Conservation (phyloP, 768 basidiomycete genomes). For the Serendipita sp. region DNA sequence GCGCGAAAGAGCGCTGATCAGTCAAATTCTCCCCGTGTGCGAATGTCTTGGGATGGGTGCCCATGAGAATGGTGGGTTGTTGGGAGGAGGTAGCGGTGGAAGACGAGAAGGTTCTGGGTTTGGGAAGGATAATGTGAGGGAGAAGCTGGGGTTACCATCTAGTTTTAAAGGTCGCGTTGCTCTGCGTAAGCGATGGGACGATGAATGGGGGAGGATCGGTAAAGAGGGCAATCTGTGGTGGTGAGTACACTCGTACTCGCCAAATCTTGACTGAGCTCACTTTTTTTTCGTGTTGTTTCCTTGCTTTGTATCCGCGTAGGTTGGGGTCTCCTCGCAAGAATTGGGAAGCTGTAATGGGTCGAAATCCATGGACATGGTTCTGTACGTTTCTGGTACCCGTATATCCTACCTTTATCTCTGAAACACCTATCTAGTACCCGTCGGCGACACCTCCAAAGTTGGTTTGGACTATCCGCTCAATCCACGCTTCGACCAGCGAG, state of each 20-base stretch:
- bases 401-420: not conserved
- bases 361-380: constrained; percentile 51
- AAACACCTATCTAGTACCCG: constrained; percentile 20
- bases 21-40: constrained; percentile 36
- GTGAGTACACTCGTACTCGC: not conserved
- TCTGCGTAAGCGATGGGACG: constrained; percentile 38
- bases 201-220: constrained; percentile 62
- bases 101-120: not conserved
- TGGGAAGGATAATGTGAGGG: not conserved
- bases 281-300: not conserved
- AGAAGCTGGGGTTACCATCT: not conserved
- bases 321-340: constrained; percentile 40
- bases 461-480: constrained; percentile 51
- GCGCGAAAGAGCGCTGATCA: constrained; percentile 38
- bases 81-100: not conserved
- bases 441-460: constrained; percentile 38
- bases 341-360: constrained; percentile 79
- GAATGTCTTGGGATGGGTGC: constrained; percentile 15
- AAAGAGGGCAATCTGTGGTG: constrained; percentile 82
- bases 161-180: constrained; percentile 12
- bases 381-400: constrained; percentile 35
- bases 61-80: not conserved
- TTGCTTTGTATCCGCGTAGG: constrained; percentile 12
- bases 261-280: not conserved
- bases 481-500: constrained; percentile 54